Base-by-base conservation (phyloP, 441 rosid species). In the Cnidoscolus chayamansa region DNA sequence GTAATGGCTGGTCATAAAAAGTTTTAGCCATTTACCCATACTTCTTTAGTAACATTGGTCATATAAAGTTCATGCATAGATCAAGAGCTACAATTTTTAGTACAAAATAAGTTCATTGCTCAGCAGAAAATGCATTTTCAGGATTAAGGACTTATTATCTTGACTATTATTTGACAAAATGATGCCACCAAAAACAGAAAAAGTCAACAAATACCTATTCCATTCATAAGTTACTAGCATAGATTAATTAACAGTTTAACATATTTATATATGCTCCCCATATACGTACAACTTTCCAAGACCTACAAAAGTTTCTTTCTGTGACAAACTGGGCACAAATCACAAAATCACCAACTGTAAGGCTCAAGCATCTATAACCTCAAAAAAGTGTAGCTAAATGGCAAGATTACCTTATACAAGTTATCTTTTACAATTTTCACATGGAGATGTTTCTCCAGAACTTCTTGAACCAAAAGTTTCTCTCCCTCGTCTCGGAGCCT, bases 401-500 rank as follows among this genome's bases (percentile, higher is more conserved):
- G 60, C 67, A 78, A 73, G 67, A 66, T 25, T 65, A 91, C 99
- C 94, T 85, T 84, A 79, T 96, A 93, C 79, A 93, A 75, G 80
- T 86, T 86, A 71, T 87, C 91, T 72, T 82, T 85, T 50, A 79
- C 75, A 86, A 89, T 88, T 60, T 71, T 83, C 74, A 90, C 82
- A 0, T 87, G 89, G 63, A 91, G 90, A 81, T 82, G 89, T 81
- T 78, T 90, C 80, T 89, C 92, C 74, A 96, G 79, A 77, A 90
- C 87, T 77, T 89, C 87, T 83, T 86, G 93, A 69, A 96, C 99
- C 67, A 91, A 88, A 67, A 69, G 65, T 79, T 85, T 96, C 89
- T 96, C 99, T 70, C 79, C 82, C 37, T 90, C 96, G 77, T 91
- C 93, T 63, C 99, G 94, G 73, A 96, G 81, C 85, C 98, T 93